A percentile compares a stretch with the other conserved stretches of the same genome.
These are phyloP conservation scores for Orbilia ellipsospora DNA, from an alignment of 2,329 filamentous ascomycete genomes.

Conservation along the genomic window DNA sequence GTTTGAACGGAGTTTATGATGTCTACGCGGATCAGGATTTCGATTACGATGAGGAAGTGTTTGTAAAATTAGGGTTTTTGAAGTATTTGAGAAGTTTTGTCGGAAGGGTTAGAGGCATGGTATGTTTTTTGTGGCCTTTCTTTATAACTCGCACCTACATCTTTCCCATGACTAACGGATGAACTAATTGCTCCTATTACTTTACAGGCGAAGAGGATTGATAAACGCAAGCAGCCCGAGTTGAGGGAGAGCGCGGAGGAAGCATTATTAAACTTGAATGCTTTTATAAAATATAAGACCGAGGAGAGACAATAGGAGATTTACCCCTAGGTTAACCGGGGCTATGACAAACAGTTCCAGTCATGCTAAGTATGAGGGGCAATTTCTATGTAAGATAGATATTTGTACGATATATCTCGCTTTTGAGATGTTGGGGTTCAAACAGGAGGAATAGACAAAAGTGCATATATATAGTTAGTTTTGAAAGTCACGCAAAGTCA, in stretches of 20 bases:
- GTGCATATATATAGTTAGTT: slow-evolving; percentile 4
- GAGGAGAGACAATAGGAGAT: slow-evolving; percentile 63
- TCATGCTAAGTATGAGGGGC: background rate
- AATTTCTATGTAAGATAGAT: slow-evolving; percentile 1
- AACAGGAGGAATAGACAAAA: slow-evolving; percentile 42
- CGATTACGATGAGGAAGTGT: slow-evolving; percentile 71
- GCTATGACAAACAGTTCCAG: no score
- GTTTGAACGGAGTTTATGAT: slow-evolving; percentile 74
- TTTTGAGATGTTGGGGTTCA: background rate
- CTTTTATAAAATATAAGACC: slow-evolving; percentile 75
- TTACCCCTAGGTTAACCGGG: no score
- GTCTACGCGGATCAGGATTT: slow-evolving; percentile 73
- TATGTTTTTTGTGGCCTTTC: slow-evolving; percentile 57
- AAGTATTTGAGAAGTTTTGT: slow-evolving; percentile 69
- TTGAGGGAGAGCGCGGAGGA: slow-evolving; percentile 72
- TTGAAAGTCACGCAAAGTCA: background rate
- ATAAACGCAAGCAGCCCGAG: slow-evolving; percentile 71
- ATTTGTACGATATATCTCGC: slow-evolving; percentile 17
- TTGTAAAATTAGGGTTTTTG: slow-evolving; percentile 72
- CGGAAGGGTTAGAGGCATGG: slow-evolving; percentile 69
- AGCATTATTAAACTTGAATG: slow-evolving; percentile 69
- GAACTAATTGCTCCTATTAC: background rate
- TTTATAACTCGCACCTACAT: background rate
- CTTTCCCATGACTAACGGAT: background rate
- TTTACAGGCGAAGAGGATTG: slow-evolving; percentile 67